A percentile compares a stretch with the other conserved stretches of the same genome.
These are phyloP conservation scores for Stagonosporopsis tanaceti DNA, from an alignment of 2,329 filamentous ascomycete species.

Conservation along the genomic window DNA sequence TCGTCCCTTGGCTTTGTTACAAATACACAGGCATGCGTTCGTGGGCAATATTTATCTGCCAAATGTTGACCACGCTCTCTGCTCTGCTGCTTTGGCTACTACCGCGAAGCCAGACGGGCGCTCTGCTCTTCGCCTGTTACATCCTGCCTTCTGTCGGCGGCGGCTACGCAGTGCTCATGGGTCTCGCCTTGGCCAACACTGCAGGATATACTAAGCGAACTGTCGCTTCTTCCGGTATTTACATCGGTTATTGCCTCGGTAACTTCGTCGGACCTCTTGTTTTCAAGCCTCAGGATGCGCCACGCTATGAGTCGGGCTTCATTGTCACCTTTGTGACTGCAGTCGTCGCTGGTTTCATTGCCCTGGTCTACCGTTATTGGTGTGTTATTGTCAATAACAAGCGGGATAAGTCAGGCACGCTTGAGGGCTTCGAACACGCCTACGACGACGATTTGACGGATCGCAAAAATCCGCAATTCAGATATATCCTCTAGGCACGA, in stretches of 20 bases:
- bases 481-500: slow-evolving; percentile 23
- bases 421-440: slow-evolving; percentile 61
- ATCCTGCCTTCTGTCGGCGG: slow-evolving; percentile 56
- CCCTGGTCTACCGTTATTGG: slow-evolving; percentile 55
- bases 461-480: slow-evolving; percentile 30
- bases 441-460: slow-evolving; percentile 63
- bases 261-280: slow-evolving; percentile 45
- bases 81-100: slow-evolving; percentile 44
- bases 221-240: slow-evolving; percentile 56
- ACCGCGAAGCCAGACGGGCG: slow-evolving; percentile 47
- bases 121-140: slow-evolving; percentile 56
- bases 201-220: slow-evolving; percentile 57
- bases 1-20: slow-evolving; percentile 29
- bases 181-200: slow-evolving; percentile 57
- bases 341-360: slow-evolving; percentile 46
- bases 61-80: slow-evolving; percentile 51
- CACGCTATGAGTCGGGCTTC: slow-evolving; percentile 50
- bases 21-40: slow-evolving; percentile 28
- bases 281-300: slow-evolving; percentile 27
- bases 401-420: slow-evolving; percentile 52
- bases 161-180: slow-evolving; percentile 60
- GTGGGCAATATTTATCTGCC: slow-evolving; percentile 38
- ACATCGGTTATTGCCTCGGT: slow-evolving; percentile 58
- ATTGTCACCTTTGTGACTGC: slow-evolving; percentile 51
- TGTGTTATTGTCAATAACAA: slow-evolving; percentile 55